These are phyloP conservation scores for Pezicula rhizophila DNA, from an alignment of 2,329 filamentous ascomycete genomes.

Conservation along the genomic window DNA sequence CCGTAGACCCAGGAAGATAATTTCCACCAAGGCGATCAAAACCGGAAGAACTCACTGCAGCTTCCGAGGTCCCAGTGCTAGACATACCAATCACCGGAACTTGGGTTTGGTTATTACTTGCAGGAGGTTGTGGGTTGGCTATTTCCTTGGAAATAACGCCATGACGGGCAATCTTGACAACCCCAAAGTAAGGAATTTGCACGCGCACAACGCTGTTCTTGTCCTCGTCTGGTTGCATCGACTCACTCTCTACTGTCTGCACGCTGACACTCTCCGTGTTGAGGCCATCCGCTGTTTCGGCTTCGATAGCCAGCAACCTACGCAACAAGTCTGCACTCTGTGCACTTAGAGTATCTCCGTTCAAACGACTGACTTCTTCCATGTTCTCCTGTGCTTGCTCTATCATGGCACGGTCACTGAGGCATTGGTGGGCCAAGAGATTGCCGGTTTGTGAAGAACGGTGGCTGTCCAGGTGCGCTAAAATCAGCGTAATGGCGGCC, in stretches of 20 bases:
- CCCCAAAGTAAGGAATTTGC: slow-evolving; percentile 27
- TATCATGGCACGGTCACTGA: slow-evolving; percentile 33
- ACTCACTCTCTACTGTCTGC: slow-evolving; percentile 6
- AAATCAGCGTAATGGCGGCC: slow-evolving; percentile 31
- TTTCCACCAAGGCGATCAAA: not conserved
- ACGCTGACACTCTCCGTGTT: slow-evolving; percentile 8
- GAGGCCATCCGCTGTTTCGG: slow-evolving; percentile 20
- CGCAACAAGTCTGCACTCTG: slow-evolving; percentile 27
- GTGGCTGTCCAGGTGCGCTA: slow-evolving; percentile 32
- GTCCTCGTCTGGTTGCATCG: slow-evolving; percentile 3
- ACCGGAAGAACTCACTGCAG: not conserved
- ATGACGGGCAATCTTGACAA: slow-evolving; percentile 26
- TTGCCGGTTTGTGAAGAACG: slow-evolving; percentile 14
- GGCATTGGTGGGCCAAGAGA: slow-evolving; percentile 32
- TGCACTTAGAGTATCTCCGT: slow-evolving; percentile 26
- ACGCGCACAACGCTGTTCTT: slow-evolving; percentile 3
- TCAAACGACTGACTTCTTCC: slow-evolving; percentile 21
- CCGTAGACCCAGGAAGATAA: not conserved
- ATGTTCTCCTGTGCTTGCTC: slow-evolving; percentile 32
- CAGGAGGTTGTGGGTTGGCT: not conserved
- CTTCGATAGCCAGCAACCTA: slow-evolving; percentile 29
- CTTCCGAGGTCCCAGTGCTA: not conserved
- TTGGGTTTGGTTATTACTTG: not conserved
- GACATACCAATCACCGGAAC: not conserved
- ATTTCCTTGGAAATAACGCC: slow-evolving; percentile 3